Conservation (phyloP, 2,329 filamentous ascomycete genomes). For the Ophiostoma australiae region DNA sequence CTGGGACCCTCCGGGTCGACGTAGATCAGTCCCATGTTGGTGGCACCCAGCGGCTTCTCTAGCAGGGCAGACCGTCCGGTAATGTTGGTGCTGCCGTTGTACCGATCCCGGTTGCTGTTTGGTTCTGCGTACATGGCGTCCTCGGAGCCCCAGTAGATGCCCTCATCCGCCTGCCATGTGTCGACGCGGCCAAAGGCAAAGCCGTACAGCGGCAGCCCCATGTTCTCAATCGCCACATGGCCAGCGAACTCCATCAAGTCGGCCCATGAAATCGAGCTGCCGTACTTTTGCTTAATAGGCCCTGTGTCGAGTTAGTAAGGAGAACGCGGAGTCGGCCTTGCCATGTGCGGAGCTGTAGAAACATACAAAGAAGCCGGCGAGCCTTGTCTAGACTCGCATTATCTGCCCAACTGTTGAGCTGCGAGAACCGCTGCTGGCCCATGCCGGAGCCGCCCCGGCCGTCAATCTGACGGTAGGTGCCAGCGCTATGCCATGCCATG, state of each 20-base stretch:
- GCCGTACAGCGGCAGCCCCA: conserved; percentile 69
- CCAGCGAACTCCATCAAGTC: conserved; percentile 67
- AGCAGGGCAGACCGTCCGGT: conserved; percentile 54
- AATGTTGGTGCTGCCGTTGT: conserved; percentile 68
- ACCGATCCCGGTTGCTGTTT: conserved; percentile 33
- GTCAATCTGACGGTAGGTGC: conserved; percentile 70
- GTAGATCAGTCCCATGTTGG: conserved; percentile 75
- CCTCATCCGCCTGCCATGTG: conserved; percentile 70
- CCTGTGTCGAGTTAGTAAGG: conserved; percentile 31
- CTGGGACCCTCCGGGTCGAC: conserved; percentile 77
- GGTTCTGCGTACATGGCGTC: conserved; percentile 38
- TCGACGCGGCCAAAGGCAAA: conserved; percentile 69
- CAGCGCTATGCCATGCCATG: conserved; percentile 76
- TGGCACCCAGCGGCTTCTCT: conserved; percentile 62
- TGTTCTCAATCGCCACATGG: conserved; percentile 71
- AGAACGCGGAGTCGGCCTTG: background rate
- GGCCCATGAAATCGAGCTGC: conserved; percentile 76
- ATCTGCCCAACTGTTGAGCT: conserved; percentile 78
- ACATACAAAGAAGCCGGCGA: conserved; percentile 59
- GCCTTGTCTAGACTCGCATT: conserved; percentile 76
- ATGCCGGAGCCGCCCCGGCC: conserved; percentile 69
- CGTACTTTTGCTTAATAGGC: conserved; percentile 82
- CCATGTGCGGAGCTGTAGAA: background rate
- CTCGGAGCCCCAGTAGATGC: conserved; percentile 73
- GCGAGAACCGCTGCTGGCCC: conserved; percentile 74